Base-by-base conservation (phyloP, 129 eudicot species). In the Centella asiatica region DNA sequence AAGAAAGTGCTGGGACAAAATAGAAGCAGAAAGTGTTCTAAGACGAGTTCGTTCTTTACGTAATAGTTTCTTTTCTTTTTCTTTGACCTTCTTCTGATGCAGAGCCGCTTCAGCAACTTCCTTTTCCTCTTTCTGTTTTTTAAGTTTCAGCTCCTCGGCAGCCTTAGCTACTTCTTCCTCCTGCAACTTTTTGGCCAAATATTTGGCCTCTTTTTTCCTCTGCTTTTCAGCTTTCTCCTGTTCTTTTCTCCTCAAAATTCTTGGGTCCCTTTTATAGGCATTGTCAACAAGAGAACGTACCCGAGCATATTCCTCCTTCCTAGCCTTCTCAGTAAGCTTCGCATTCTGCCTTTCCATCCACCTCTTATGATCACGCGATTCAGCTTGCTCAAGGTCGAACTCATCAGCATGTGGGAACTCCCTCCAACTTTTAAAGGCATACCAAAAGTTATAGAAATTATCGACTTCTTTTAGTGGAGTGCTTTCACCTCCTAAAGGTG, bases 311-410 rank as follows among this genome's bases (percentile, higher is more conserved):
- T 93, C 99, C 62, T 93, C 99, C 73, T 82, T 93, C 67, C 96
- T 78, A 12, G 99, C 88, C 78, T 87, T 93, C 78, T 93, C 99
- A 1, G 86, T 58, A 14, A 87, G 85, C 60, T 93, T 93, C 20
- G 92, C 88, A 55, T 93, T 93, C 74, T 93, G 99, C 69, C 96
- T 80, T 71, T 93, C 99, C 99, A 93, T 93, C 99, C 99, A 93
- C 77, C 99, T 82, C 66, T 74, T 87, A 15, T 93, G 83, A 22
- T 93, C 99, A 45, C 99, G 95, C 19, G 99, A 93, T 71, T 93
- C 99, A 12, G 99, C 95, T 67, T 84, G 86, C 75, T 93, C 99
- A 45, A 93, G 83, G 61, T 93, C 99, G 77, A 68, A 85, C 66
- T 93, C 99, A 65, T 93, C 99, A 9, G 52, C 95, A 72, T 87